Base-by-base conservation (phyloP, 192 early-diverging fungal species). In the Linderina pennispora region DNA sequence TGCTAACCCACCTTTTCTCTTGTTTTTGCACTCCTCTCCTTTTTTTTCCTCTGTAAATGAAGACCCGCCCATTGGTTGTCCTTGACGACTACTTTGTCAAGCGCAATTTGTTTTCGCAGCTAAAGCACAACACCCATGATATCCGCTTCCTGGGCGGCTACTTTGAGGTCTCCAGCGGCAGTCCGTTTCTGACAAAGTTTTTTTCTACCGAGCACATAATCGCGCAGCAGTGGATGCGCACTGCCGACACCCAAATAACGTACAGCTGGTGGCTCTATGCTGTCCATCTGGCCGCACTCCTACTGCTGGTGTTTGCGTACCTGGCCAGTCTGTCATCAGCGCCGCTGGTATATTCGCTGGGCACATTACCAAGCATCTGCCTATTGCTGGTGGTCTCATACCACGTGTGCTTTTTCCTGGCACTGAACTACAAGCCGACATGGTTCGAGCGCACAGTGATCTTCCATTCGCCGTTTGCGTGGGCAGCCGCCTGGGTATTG, bases 381-480 rank as follows among this genome's bases (percentile, higher is more conserved):
- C 25, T 65, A 44, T 16, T 48, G 4, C 32, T 61, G 28, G 63
- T 73, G 15, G 26, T 57, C 19, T 54, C 41, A 28, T 73, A 62
- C 58, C 69, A 73, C 26, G 24, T 62, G 26, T 8, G 50, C 15
- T 73, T 65, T 40, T 65, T 65, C 36, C 31, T 65, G 1, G 42
- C 69, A 4, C 32, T 73, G 5, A 65, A 73, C 28, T 65, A 53
- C 40, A 35, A 22, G 14, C 63, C 59, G 0, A 20, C 11, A 28
- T 65, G 53, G 62, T 73, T 65, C 19, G 69, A 62, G 40, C 42
- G 36, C 5, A 56, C 58, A 0, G 62, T 65, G 9, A 34, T 73
- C 9, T 58, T 54, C 39, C 55, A 57, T 23, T 73, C 69, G 49
- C 69, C 69, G n/a, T 65, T 73, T 33, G 69, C 69, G 10, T 65